Base-by-base conservation (phyloP, 108 stramenopile genomes). In the Nitzschia palea region DNA sequence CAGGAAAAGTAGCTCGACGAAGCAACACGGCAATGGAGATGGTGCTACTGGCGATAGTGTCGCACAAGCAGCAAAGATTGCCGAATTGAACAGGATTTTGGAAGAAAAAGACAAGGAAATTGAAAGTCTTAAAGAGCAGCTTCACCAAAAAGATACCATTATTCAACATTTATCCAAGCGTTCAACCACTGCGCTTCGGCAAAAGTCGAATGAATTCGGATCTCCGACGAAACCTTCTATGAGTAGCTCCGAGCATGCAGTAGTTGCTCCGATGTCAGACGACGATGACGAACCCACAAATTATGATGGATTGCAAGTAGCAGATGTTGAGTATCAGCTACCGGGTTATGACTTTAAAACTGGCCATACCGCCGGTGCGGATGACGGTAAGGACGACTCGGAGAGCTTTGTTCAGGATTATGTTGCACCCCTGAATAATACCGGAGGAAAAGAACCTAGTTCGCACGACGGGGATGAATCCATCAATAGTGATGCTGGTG, bases 141-240 rank as follows among this genome's bases (percentile, higher is more conserved):
- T 48, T 20, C n/a, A 20, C 47, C 47, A 48, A 18, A 48, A 48
- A 48, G n/a, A 48, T 48, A n/a, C 47, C 47, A 48, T 48, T 20
- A 48, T 48, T 18, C 15, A 48, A 48, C 4, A 48, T n/a, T 20
- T 48, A 20, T 48, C 47, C 4, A 48, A 48, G 22, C 9, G n/a
- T 18, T 12, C n/a, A 5, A 18, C 47, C 4, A 48, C 9, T 48
- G 22, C 8, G 22, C 4, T 4, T 20, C 15, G 22, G 22, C 4
- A 12, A 4, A 48, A 48, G n/a, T 8, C 47, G n/a, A 48, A 18
- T 20, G 47, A 48, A 5, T 10, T 40, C 8, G 37, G 18, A 48
- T 48, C 47, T 48, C 8, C 4, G n/a, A 20, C 47, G 18, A 48
- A 4, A 48, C 17, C 47, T 20, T 20, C 17, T 48, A 6, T 6